Conservation (phyloP, 2,329 filamentous ascomycete genomes). For the Elsinoe batatas region DNA sequence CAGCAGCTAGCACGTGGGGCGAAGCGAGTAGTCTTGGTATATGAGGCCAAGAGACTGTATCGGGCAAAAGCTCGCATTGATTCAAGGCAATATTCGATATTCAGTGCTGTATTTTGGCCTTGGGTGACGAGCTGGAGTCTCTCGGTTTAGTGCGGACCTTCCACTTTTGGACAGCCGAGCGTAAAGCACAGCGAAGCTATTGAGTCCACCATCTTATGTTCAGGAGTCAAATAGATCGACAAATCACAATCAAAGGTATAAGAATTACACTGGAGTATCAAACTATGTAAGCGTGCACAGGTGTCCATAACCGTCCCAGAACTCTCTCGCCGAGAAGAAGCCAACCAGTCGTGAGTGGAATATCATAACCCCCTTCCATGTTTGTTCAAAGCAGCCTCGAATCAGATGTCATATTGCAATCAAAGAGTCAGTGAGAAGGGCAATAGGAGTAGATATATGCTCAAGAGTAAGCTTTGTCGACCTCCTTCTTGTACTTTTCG, state of each 20-base stretch:
- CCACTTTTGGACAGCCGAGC: neutral
- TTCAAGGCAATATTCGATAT: neutral
- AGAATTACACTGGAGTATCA: neutral
- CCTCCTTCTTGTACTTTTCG: slow-evolving; percentile 42
- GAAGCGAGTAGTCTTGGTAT: neutral
- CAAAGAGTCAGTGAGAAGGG: neutral
- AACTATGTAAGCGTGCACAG: neutral
- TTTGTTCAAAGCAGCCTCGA: neutral
- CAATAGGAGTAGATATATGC: neutral
- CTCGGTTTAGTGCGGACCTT: slow-evolving; percentile 2
- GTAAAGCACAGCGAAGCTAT: neutral
- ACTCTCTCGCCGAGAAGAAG: neutral
- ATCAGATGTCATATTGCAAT: no score
- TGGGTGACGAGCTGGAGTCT: neutral
- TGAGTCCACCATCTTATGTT: no score
- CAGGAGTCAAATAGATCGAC: no score
- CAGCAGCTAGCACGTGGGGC: neutral
- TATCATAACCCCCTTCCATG: neutral
- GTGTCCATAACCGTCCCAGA: neutral
- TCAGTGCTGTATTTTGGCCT: neutral
- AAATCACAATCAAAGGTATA: neutral
- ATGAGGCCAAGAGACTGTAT: neutral
- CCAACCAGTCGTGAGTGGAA: slow-evolving; percentile 6
- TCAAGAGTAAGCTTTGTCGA: slow-evolving; percentile 37
- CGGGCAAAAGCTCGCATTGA: slow-evolving; percentile 4